Evolutionary conservation across 2,329 filamentous ascomycete genomes (phyloP).

Genomic region (Phialocephala subalpina): DNA sequence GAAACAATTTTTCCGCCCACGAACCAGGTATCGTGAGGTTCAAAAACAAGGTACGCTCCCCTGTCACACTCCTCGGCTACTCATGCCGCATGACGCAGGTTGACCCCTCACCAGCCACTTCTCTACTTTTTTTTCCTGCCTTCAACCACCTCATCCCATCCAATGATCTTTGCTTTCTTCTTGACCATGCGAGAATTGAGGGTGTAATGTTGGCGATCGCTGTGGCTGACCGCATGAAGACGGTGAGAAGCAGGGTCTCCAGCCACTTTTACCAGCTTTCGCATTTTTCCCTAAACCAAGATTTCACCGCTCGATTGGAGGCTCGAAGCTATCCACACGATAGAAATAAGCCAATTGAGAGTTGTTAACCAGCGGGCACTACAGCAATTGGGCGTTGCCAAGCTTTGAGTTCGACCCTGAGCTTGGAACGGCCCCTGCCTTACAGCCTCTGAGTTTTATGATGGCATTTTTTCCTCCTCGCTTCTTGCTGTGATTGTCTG

Average conservation of each 20-base stretch:
- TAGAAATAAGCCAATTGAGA: not conserved
- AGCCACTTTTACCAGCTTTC: not conserved
- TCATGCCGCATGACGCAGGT: conserved; percentile 15
- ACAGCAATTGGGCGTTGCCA: not conserved
- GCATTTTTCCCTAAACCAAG: not conserved
- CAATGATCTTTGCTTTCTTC: no score
- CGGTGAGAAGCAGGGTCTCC: not conserved
- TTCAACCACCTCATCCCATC: not conserved
- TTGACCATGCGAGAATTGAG: not conserved
- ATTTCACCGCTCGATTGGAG: not conserved
- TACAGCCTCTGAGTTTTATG: not conserved
- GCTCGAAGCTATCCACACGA: no score
- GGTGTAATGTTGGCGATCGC: not conserved
- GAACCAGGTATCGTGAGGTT: conserved; percentile 1
- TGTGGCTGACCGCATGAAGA: not conserved
- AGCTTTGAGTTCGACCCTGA: not conserved
- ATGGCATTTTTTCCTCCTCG: not conserved
- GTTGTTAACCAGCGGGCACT: not conserved
- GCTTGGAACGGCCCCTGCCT: conserved; percentile 7
- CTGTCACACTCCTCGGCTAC: conserved; percentile 19
- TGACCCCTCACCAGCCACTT: conserved; percentile 33
- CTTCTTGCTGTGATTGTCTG: not conserved
- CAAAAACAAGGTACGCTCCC: conserved; percentile 21
- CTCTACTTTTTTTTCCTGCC: conserved; percentile 27
- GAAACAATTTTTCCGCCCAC: not conserved